A percentile compares a stretch with the other conserved stretches of the same genome.
Conservation (phyloP, 2,329 filamentous ascomycete species). For the Penicillium nordicum region DNA sequence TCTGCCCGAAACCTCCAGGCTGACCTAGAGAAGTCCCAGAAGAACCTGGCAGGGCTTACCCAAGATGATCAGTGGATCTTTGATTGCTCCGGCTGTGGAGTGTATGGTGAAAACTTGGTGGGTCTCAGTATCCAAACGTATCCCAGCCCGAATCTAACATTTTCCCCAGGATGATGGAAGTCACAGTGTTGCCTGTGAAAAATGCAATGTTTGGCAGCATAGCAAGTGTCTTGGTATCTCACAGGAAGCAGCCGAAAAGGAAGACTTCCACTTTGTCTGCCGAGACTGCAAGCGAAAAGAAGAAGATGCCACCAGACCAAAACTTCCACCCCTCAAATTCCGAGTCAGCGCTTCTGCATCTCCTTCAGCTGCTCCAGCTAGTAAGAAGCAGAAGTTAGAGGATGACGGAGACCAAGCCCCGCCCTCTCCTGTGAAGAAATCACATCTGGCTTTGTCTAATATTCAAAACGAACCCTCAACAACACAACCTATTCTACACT, state of each 20-base stretch:
- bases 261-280: constrained; percentile 87
- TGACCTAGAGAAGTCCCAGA: constrained; percentile 75
- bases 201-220: constrained; percentile 94
- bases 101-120: constrained; percentile 75
- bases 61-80: constrained; percentile 88
- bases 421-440: constrained; percentile 28
- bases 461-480: constrained; percentile 23
- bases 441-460: constrained; percentile 14
- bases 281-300: constrained; percentile 68
- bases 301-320: constrained; percentile 59
- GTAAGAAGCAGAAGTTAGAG: constrained; percentile 22
- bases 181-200: constrained; percentile 90
- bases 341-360: constrained; percentile 51
- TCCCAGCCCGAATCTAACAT: constrained; percentile 20
- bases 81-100: constrained; percentile 82
- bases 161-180: constrained; percentile 72
- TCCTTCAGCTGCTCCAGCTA: constrained; percentile 33
- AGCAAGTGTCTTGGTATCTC: constrained; percentile 84
- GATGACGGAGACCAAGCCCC: constrained; percentile 14
- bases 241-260: constrained; percentile 72
- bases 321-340: constrained; percentile 61
- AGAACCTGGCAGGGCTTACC: constrained; percentile 69
- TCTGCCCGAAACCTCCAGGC: constrained; percentile 78
- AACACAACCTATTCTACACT: constrained; percentile 17
- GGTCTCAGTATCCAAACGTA: constrained; percentile 18